Conservation (phyloP, 495 filamentous ascomycete species). For the Aspergillus steynii region DNA sequence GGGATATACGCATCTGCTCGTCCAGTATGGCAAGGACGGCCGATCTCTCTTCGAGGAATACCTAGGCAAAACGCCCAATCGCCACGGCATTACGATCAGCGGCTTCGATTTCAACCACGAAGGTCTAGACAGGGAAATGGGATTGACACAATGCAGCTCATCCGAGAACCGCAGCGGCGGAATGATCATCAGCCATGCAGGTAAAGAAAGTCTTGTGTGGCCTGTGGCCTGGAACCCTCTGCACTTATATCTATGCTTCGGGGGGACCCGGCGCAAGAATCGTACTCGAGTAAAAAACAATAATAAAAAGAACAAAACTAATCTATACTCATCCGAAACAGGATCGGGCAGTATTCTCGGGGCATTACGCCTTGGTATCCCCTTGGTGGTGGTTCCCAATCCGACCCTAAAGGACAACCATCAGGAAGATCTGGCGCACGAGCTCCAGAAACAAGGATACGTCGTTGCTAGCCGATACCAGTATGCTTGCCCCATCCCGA, state of each 20-base stretch:
- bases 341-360: slow-evolving; percentile 90
- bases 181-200: slow-evolving; percentile 86
- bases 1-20: slow-evolving; percentile 63
- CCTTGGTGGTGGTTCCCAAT: slow-evolving; percentile 87
- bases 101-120: slow-evolving; percentile 66
- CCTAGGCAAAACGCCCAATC: slow-evolving; percentile 15
- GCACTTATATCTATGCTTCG: too few species aligned
- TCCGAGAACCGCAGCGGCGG: slow-evolving; percentile 46
- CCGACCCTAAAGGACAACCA: slow-evolving; percentile 82
- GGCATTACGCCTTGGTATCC: slow-evolving; percentile 64
- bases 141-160: slow-evolving; percentile 39
- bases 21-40: slow-evolving; percentile 75
- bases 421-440: slow-evolving; percentile 80
- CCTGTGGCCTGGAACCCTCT: neutral
- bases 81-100: slow-evolving; percentile 51
- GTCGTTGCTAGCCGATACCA: slow-evolving; percentile 56
- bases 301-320: neutral
- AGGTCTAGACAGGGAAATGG: slow-evolving; percentile 59
- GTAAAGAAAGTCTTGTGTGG: slow-evolving; percentile 42
- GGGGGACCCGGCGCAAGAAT: too few species aligned
- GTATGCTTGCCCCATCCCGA: slow-evolving; percentile 10
- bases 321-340: slow-evolving; percentile 30
- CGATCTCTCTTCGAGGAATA: slow-evolving; percentile 45
- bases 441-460: slow-evolving; percentile 67
- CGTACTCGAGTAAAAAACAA: too few species aligned